Conservation (phyloP, 2,329 filamentous ascomycete genomes). For the Epichloe hybrida region DNA sequence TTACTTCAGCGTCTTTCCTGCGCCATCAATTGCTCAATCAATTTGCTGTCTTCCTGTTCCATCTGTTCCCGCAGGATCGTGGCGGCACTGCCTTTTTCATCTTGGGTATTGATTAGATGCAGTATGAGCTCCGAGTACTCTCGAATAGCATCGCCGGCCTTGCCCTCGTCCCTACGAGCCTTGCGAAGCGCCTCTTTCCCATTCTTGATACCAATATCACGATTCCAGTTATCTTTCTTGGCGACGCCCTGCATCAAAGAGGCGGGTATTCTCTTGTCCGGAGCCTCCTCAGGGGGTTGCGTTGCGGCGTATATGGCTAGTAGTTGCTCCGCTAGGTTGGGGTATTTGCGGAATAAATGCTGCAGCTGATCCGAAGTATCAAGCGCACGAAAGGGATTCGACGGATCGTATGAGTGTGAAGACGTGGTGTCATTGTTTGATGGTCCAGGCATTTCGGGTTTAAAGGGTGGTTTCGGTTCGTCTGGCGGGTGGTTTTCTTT, state of each 20-base stretch:
- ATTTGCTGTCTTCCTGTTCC: slow-evolving; percentile 31
- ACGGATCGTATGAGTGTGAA: slow-evolving; percentile 9
- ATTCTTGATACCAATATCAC: slow-evolving; percentile 41
- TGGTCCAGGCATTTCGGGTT: slow-evolving; percentile 4
- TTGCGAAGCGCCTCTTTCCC: slow-evolving; percentile 40
- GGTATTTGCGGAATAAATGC: slow-evolving; percentile 39
- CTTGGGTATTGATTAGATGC: slow-evolving; percentile 28
- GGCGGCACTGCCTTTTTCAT: slow-evolving; percentile 18
- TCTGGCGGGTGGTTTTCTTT: slow-evolving; percentile 35
- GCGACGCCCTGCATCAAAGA: slow-evolving; percentile 20
- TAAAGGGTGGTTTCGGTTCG: slow-evolving; percentile 14
- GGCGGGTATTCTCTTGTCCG: slow-evolving; percentile 16
- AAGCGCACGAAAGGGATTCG: slow-evolving; percentile 37
- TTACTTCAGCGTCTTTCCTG: slow-evolving; percentile 24
- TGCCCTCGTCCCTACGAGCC: slow-evolving; percentile 34
- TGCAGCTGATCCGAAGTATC: slow-evolving; percentile 36
- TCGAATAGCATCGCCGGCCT: slow-evolving; percentile 43
- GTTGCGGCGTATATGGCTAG: slow-evolving; percentile 36
- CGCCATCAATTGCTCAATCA: slow-evolving; percentile 36
- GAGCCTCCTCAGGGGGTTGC: slow-evolving; percentile 28
- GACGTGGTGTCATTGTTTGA: neutral
- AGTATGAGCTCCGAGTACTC: slow-evolving; percentile 47
- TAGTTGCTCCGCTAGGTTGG: slow-evolving; percentile 32
- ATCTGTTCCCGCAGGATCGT: slow-evolving; percentile 30
- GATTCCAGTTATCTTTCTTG: slow-evolving; percentile 38